Evolutionary conservation across 345 rosid species (phyloP).

Genomic region (Erucastrum elatum): DNA sequence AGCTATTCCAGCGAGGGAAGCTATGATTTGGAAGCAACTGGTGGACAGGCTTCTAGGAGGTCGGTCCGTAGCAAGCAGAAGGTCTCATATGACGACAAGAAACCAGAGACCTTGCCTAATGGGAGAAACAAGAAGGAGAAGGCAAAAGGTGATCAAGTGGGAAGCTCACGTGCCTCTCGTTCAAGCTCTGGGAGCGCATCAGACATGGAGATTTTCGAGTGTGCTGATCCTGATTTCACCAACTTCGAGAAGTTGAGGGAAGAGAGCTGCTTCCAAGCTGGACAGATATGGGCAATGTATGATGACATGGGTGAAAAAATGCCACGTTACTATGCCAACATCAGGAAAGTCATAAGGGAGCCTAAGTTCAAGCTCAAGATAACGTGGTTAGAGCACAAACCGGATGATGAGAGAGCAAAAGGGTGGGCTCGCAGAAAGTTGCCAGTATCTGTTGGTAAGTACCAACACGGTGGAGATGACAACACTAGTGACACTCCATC

Average conservation of each 20-base stretch:
- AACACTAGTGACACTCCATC: constrained; percentile 41
- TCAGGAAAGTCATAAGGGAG: constrained; percentile 48
- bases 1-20: constrained; percentile 50
- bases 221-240: constrained; percentile 65
- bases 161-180: constrained; percentile 29
- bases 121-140: constrained; percentile 25
- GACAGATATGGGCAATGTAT: constrained; percentile 79
- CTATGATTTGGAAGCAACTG: constrained; percentile 45
- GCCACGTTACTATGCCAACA: constrained; percentile 86
- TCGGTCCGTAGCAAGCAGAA: constrained; percentile 64
- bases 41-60: constrained; percentile 54
- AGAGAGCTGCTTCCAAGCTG: constrained; percentile 50
- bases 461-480: constrained; percentile 39
- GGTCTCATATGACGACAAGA: constrained; percentile 57
- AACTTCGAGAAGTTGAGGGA: constrained; percentile 60
- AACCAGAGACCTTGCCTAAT: constrained; percentile 23
- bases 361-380: constrained; percentile 53
- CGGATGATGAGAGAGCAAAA: constrained; percentile 51
- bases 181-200: constrained; percentile 23
- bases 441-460: constrained; percentile 75
- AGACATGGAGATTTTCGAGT: constrained; percentile 38
- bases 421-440: constrained; percentile 54
- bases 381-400: constrained; percentile 76
- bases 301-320: constrained; percentile 52
- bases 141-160: constrained; percentile 32